phyloP scores from a whole-genome alignment of 2,329 filamentous ascomycete species.

The Sclerotinia nivalis region DNA sequence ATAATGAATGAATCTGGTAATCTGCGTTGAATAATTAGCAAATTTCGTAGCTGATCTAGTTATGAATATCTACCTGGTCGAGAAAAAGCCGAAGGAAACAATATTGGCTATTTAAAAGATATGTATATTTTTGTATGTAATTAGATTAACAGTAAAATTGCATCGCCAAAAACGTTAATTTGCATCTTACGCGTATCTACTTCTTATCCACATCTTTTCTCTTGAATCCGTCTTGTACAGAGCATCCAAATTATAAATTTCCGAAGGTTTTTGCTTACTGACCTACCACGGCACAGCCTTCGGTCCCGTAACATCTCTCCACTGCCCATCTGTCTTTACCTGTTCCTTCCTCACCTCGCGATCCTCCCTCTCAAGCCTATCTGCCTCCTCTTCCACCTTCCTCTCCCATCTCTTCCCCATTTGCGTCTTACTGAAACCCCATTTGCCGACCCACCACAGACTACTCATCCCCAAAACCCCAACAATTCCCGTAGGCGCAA shows the following conservation, averaged over 20 bases:
- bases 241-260: too few relatives aligned
- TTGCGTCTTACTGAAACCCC: conserved; percentile 39
- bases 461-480: conserved; percentile 36
- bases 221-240: neutral
- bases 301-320: conserved; percentile 39
- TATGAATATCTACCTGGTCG: too few relatives aligned
- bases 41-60: neutral
- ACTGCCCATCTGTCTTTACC: conserved; percentile 37
- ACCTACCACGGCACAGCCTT: conserved; percentile 38
- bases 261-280: too few relatives aligned
- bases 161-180: neutral
- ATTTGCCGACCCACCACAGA: conserved; percentile 39
- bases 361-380: conserved; percentile 20
- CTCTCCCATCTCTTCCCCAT: conserved; percentile 29
- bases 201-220: neutral
- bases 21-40: neutral
- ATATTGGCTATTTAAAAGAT: too few relatives aligned
- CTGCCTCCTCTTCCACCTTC: conserved; percentile 31
- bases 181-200: neutral
- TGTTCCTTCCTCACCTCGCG: conserved; percentile 29
- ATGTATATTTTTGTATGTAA: too few relatives aligned
- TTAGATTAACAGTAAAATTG: neutral
- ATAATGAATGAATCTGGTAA: neutral
- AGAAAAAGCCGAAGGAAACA: too few relatives aligned
- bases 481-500: conserved; percentile 39